Evolutionary conservation across 2,329 filamentous ascomycete genomes (phyloP).

Genomic region (Endothia cerciana): DNA sequence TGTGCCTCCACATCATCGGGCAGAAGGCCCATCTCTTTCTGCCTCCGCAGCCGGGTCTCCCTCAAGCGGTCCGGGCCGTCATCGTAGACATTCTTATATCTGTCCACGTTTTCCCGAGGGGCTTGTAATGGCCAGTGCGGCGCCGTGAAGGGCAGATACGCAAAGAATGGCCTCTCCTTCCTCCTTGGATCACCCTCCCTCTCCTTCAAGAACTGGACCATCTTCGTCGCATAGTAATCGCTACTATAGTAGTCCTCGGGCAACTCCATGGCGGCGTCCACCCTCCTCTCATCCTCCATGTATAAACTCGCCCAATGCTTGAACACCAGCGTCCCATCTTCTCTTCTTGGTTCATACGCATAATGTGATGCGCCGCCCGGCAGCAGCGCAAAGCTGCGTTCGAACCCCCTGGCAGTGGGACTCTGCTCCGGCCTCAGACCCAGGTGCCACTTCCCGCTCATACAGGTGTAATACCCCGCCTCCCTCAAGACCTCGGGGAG

Average conservation of each 20-base stretch:
- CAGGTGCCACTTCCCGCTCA: slow-evolving; percentile 40
- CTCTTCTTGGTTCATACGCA: slow-evolving; percentile 50
- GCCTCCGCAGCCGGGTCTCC: slow-evolving; percentile 52
- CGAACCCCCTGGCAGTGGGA: slow-evolving; percentile 61
- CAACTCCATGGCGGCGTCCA: slow-evolving; percentile 44
- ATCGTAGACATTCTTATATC: slow-evolving; percentile 64
- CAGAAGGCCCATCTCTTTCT: slow-evolving; percentile 62
- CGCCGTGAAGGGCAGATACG: slow-evolving; percentile 63
- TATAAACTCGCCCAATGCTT: slow-evolving; percentile 43
- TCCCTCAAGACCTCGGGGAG: slow-evolving; percentile 37
- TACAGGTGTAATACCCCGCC: slow-evolving; percentile 39
- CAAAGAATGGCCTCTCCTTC: slow-evolving; percentile 56
- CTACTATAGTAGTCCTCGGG: slow-evolving; percentile 58
- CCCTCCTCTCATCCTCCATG: slow-evolving; percentile 45
- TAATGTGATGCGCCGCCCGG: slow-evolving; percentile 63
- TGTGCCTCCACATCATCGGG: slow-evolving; percentile 53
- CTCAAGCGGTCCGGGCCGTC: slow-evolving; percentile 63
- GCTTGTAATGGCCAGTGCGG: slow-evolving; percentile 68
- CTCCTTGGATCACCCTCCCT: slow-evolving; percentile 44
- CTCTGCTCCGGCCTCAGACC: slow-evolving; percentile 60
- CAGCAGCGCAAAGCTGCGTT: slow-evolving; percentile 61
- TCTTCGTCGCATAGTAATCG: slow-evolving; percentile 54
- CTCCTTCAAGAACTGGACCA: slow-evolving; percentile 54
- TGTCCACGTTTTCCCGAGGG: slow-evolving; percentile 56
- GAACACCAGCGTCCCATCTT: slow-evolving; percentile 25